Base-by-base conservation (phyloP, 495 filamentous ascomycete genomes). In the Annulohypoxylon nitens region DNA sequence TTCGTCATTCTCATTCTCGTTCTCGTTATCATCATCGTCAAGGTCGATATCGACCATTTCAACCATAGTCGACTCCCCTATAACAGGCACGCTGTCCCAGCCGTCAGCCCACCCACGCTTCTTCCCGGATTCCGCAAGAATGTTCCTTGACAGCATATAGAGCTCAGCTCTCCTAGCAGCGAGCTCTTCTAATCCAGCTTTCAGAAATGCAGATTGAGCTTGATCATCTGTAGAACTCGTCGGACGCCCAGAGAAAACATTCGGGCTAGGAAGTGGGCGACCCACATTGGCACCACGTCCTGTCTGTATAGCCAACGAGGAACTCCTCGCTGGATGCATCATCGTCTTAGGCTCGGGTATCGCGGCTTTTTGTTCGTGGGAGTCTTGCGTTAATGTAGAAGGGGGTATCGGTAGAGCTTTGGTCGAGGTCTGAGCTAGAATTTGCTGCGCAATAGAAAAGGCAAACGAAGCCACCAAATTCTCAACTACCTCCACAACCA, bases 391-490 rank as follows among this genome's bases (percentile, higher is more conserved):
- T 10, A 88, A 70, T 0, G 89, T 86, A 12, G 89, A 90, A 14
- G 90, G 86, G 2, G 90, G 88, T 33, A 93, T 90, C 1, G 88
- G 85, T 9, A 93, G 82, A 4, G 88, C 83, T 41, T 90, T 89
- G 6, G 92, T 93, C 3, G 86, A 87, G 0, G 93, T 97, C 75
- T 93, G 92, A 7, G 88, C 86, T 5, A 97, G 82, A 23, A 97
- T 88, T 70, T 95, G 92, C 73, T 92, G 89, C 8, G 90, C 86
- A 25, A 92, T 90, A 26, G 92, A 89, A 77, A 93, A 97, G 8
- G 89, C 91, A 88, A 95, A 98, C 0, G 93, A 94, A 4, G 90
- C 90, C 8, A 97, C 90, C 4, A 98, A 76, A 74, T 96, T 94
- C 75, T 94, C 92, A 51, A 96, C 88, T 14, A 93, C 80, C 69